Percentiles rank a stretch among this genome's conserved stretches.
phyloP scores from a whole-genome alignment of 2,329 filamentous ascomycete genomes.

The Cytospora mali region DNA sequence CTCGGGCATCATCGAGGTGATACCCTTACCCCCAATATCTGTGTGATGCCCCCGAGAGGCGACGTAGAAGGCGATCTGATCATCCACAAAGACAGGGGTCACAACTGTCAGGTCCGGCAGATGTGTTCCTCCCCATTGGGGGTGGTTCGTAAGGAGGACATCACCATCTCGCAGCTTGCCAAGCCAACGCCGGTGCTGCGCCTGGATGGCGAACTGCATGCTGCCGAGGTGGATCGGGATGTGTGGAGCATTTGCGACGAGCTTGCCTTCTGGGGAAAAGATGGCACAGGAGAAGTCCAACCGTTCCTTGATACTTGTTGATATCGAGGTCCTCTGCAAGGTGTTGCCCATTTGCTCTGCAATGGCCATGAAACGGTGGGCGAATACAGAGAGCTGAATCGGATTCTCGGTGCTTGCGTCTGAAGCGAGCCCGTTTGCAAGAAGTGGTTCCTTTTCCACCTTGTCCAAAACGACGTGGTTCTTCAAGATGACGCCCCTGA shows the following conservation, averaged over 20 bases:
- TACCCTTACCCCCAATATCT: slow-evolving; percentile 42
- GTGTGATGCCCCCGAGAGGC: slow-evolving; percentile 46
- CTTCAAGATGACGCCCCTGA: slow-evolving; percentile 35
- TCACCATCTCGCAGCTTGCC: slow-evolving; percentile 43
- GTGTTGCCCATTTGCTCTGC: slow-evolving; percentile 62
- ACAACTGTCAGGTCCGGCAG: slow-evolving; percentile 45
- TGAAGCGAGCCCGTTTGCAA: too few relatives aligned
- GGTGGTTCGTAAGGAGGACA: slow-evolving; percentile 45
- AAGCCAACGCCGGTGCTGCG: slow-evolving; percentile 40
- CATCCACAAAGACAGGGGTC: slow-evolving; percentile 41
- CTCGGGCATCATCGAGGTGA: slow-evolving; percentile 46
- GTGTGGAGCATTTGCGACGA: slow-evolving; percentile 46
- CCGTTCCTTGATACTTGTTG: slow-evolving; percentile 49
- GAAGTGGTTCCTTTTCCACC: neutral
- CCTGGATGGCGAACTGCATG: slow-evolving; percentile 46
- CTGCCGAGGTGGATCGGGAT: slow-evolving; percentile 46
- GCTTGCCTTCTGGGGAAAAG: slow-evolving; percentile 45
- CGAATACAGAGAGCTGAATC: slow-evolving; percentile 57
- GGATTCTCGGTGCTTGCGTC: slow-evolving; percentile 40
- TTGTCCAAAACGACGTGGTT: slow-evolving; percentile 32
- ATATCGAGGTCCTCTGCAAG: slow-evolving; percentile 57
- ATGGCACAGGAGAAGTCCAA: slow-evolving; percentile 48
- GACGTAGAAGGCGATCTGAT: slow-evolving; percentile 42
- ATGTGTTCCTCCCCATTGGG: slow-evolving; percentile 43
- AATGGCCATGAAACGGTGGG: slow-evolving; percentile 60